Base-by-base conservation (phyloP, 2,329 filamentous ascomycete genomes). In the Cylindrodendrum hubeiense region DNA sequence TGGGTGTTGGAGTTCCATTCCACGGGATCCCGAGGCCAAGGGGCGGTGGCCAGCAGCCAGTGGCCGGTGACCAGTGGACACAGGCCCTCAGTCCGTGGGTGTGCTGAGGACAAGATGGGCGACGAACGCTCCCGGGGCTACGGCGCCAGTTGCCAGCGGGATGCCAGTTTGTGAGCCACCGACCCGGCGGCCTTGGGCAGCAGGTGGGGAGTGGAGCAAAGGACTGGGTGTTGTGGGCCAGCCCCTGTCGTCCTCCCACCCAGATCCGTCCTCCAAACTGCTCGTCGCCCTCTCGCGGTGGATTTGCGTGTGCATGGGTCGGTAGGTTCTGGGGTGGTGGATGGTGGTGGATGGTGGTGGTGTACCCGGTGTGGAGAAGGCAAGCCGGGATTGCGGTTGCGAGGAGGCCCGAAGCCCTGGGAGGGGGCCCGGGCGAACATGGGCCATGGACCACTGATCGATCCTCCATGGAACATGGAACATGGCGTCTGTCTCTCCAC, bases 51-150 rank as follows among this genome's bases (percentile, higher is more conserved):
- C 37, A 34, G 19, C 41, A 52, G 60, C 26, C 46, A 49, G 39
- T 43, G 39, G 43, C 30, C 12, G 12, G 33, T 34, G 10, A 34
- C 15, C 33, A 34, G 33, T 13, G 33, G 33, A n/a, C n/a, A 9
- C 33, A 34, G 33, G 10, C 10, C 30, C 12, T 33, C 30, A 33
- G 30, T 33, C 30, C 30, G 33, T 34, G 44, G 44, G 44, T 22
- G 43, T 33, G 34, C 3, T 41, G 53, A 47, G 24, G 46, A 57
- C 41, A 52, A 26, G 47, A 51, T 44, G 41, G 19, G 47, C 43
- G 30, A 59, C 63, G 63, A 66, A 66, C 63, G 63, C 60, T 63
- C 63, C 63, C 63, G 59, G 56, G 53, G 59, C 56, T 37, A 55
- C 46, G 62, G 62, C 51, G 62, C 62, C 56, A 65, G 57, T 46